Conservation (phyloP, 148 eudicot genomes). For the Limonium bicolor region DNA sequence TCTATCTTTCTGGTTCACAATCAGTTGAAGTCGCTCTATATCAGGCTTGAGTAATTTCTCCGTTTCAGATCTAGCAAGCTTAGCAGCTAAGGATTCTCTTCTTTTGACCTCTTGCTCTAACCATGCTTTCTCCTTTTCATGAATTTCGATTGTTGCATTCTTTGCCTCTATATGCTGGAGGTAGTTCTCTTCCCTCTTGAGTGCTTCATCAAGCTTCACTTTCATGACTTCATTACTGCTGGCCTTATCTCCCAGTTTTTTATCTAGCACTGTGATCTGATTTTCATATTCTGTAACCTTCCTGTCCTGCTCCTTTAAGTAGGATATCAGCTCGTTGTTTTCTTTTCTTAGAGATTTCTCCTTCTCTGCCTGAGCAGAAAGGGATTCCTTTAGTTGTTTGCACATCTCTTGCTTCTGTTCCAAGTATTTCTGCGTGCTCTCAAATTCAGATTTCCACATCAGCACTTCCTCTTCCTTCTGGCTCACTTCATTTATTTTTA, state of each 20-base stretch:
- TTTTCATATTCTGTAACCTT: constrained; percentile 19
- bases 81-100: constrained; percentile 20
- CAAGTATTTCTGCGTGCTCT: constrained; percentile 21
- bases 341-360: constrained; percentile 19
- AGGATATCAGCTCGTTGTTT: constrained; percentile 17
- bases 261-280: constrained; percentile 15
- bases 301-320: constrained; percentile 24
- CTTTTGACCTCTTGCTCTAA: constrained; percentile 18
- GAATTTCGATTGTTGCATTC: constrained; percentile 14
- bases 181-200: constrained; percentile 19
- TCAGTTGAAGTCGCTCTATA: constrained; percentile 17
- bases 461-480: constrained; percentile 22
- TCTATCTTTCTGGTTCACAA: constrained; percentile 24
- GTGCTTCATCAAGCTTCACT: constrained; percentile 16
- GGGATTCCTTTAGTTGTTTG: constrained; percentile 14
- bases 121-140: constrained; percentile 20
- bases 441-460: constrained; percentile 30
- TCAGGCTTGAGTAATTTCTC: constrained; percentile 19
- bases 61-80: constrained; percentile 17
- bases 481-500: constrained; percentile 20
- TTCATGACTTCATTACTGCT: constrained; percentile 14
- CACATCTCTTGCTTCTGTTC: constrained; percentile 27
- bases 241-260: constrained; percentile 15
- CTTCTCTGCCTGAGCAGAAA: constrained; percentile 12
- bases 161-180: constrained; percentile 19